phyloP scores from a whole-genome alignment of 805 yeast species.

The Candida ipomoeae region DNA sequence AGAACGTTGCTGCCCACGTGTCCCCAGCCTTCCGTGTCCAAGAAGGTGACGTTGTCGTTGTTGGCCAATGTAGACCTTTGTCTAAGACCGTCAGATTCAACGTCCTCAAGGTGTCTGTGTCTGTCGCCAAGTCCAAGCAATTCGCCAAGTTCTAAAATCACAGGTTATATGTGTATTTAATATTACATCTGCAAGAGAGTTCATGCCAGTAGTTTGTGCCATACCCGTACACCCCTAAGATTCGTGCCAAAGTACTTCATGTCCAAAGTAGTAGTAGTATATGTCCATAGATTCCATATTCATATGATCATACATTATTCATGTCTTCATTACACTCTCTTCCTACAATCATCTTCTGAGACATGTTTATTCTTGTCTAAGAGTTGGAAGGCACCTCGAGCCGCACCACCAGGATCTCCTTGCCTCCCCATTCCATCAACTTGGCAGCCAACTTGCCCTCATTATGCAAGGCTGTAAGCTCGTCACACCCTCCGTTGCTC shows the following conservation, averaged over 20 bases:
- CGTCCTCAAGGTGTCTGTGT: slow-evolving; percentile 92
- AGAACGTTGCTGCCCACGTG: slow-evolving; percentile 99
- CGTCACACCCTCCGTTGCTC: slow-evolving; percentile 88
- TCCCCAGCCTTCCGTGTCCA: slow-evolving; percentile 99
- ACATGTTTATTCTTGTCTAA: slow-evolving; percentile 8
- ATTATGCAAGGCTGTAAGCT: slow-evolving; percentile 59
- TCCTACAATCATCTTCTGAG: no score
- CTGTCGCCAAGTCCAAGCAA: slow-evolving; percentile 87
- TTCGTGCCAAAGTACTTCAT: no score
- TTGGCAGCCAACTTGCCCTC: slow-evolving; percentile 48
- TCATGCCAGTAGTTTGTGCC: no score
- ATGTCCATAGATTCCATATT: no score
- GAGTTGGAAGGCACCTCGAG: slow-evolving; percentile 55
- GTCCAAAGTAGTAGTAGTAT: no score
- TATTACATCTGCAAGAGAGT: slow-evolving; percentile 18
- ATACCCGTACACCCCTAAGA: no score
- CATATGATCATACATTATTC: background rate
- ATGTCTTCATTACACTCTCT: no score
- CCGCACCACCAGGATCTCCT: slow-evolving; percentile 45
- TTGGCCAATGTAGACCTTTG: slow-evolving; percentile 99
- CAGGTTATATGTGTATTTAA: slow-evolving; percentile 16
- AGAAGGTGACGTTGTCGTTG: slow-evolving; percentile 98
- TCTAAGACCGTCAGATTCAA: slow-evolving; percentile 99
- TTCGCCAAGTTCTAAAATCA: slow-evolving; percentile 86
- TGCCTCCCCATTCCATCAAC: slow-evolving; percentile 62